Base-by-base conservation (phyloP, 495 filamentous ascomycete species). In the Neurospora terricola region DNA sequence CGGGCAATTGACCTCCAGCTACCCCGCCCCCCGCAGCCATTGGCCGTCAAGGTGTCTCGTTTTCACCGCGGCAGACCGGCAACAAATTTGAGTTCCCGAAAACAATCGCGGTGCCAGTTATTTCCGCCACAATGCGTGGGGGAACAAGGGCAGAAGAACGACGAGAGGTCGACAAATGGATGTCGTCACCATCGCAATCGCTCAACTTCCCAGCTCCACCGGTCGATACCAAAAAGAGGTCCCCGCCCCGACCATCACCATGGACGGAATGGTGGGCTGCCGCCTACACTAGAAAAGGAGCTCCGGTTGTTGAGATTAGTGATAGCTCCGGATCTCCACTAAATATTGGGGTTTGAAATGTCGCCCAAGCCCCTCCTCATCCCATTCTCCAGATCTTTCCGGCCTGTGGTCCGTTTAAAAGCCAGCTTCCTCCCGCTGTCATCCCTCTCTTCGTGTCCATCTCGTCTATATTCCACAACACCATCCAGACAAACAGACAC, bases 101-200 rank as follows among this genome's bases (percentile, higher is more conserved):
- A 70, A 70, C 70, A 27, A 76, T 76, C 62, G 36, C 72, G 27
- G 27, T 34, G 54, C 12, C 54, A 30, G 14, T 66, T 66, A 66
- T 18, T 34, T 66, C 54, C 54, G 54, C 14, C 54, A 66, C 27
- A 66, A 42, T 2, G 40, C 40, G 18, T 42, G 5, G 40, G 40
- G 40, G 40, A 18, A 42, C 0, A 42, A 42, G 40, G 14, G 12
- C 14, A 18, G 18, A 5, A 2, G 40, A 42, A 2, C 40, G 40
- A 42, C 14, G 40, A 42, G 40, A 42, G 2, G 40, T 66, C 14
- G 54, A 66, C 27, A 30, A 69, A 71, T 71, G 43, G 2, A 79
- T 79, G 77, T 78, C 77, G 77, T 78, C 76, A 79, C 76, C 71
- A 54, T 39, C 23, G 21, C 54, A 69, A 75, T 68, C 38, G 69